Base-by-base conservation (phyloP, 129 eudicot species). In the Artemisia tridentata region DNA sequence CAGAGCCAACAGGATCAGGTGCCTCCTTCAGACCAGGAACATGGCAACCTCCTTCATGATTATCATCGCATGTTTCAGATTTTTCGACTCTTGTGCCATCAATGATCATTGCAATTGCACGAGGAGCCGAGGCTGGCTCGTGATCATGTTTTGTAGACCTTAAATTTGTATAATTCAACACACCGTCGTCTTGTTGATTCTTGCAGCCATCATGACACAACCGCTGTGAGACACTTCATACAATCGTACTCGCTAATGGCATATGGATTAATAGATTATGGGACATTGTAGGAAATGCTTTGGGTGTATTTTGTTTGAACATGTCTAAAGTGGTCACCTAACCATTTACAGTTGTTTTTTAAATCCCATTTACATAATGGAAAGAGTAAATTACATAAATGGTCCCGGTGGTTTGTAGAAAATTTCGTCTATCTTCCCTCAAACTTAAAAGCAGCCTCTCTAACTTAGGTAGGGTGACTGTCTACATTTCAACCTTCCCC, bases 11-110 rank as follows among this genome's bases (percentile, higher is more conserved):
- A 17, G 96, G 98, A 43, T 86, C 96, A 13, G 98, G 98, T 16
- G 69, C 81, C 41, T 89, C 96, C 7, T 92, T 81, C 78, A 84
- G 75, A 64, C 95, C 98, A 29, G 98, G 98, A 68, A 83, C 95
- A 59, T 92, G 98, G 98, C 98, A 89, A 65, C 98, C 98, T 13
- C 98, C 98, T 34, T 74, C 91, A 51, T 88, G 87, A 65, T 62
- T 67, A 71, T 49, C 12, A 58, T 45, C 2, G 4, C 31, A 17
- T 64, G 25, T 12, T 41, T 59, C 41, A 16, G 46, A 72, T 45
- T 38, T 61, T 34, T 54, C 38, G 11, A 29, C 69, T 41, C 49
- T 41, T 54, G 4, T 54, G 66, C 21, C 8, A 46, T 60, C 46
- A 38, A 74, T 23, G 61, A 73, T 63, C 41, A 38, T 25, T 21